These are phyloP conservation scores for Pisolithus sp. DNA, from an alignment of 768 basidiomycete genomes.

Conservation along the genomic window DNA sequence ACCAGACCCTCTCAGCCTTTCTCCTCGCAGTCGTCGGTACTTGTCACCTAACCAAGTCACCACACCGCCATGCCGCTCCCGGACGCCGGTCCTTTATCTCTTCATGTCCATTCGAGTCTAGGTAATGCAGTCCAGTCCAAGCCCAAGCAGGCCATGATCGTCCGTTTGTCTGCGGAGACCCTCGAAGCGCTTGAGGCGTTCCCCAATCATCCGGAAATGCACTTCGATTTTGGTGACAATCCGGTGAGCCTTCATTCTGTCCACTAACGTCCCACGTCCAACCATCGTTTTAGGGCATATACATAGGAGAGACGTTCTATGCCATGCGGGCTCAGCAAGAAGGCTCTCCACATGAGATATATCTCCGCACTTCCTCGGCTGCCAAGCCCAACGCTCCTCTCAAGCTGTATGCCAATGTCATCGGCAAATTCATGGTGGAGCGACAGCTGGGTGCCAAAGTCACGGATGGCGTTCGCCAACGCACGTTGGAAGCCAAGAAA, in stretches of 20 bases:
- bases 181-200: conserved; percentile 57
- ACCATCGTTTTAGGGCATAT: conserved; percentile 45
- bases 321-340: conserved; percentile 52
- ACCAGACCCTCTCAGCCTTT: too few species aligned
- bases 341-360: conserved; percentile 60
- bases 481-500: conserved; percentile 38
- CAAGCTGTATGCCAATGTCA: conserved; percentile 67
- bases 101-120: conserved; percentile 51
- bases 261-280: background rate
- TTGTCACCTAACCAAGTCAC: background rate
- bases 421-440: conserved; percentile 66
- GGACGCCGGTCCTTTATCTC: conserved; percentile 42
- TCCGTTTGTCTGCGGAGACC: conserved; percentile 68
- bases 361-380: conserved; percentile 54
- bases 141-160: conserved; percentile 68
- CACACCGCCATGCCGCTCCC: conserved; percentile 58
- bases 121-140: conserved; percentile 51
- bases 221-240: conserved; percentile 56
- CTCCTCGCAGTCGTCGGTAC: background rate
- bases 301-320: conserved; percentile 60
- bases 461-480: conserved; percentile 42
- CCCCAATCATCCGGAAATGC: conserved; percentile 40
- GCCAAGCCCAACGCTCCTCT: conserved; percentile 58
- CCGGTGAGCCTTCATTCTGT: conserved; percentile 40
- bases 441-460: conserved; percentile 47